Evolutionary conservation across 176 grass and related monocot genomes (phyloP).

Genomic region (Cenchrus americanus): DNA sequence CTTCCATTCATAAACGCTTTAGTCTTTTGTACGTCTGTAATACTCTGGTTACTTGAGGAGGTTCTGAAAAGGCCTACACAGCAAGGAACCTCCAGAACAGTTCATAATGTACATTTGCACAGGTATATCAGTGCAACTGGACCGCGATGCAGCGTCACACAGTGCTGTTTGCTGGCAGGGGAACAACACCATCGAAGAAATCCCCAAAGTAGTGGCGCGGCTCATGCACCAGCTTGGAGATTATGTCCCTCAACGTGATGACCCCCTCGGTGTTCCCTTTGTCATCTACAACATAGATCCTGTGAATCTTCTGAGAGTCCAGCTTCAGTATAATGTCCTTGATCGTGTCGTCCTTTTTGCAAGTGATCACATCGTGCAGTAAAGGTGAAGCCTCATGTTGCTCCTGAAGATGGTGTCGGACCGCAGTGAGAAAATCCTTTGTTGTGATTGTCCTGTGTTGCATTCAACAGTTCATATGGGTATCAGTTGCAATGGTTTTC

Average conservation of each 20-base stretch:
- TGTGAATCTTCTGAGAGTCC: constrained; percentile 80
- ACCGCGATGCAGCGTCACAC: constrained; percentile 42
- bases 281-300: constrained; percentile 76
- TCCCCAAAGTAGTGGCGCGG: constrained; percentile 90
- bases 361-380: constrained; percentile 64
- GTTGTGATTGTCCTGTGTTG: constrained; percentile 76
- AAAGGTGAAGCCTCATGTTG: constrained; percentile 71
- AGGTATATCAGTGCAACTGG: not conserved
- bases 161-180: constrained; percentile 74
- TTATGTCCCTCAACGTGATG: constrained; percentile 93
- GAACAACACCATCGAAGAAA: constrained; percentile 92
- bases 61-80: not conserved
- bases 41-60: not conserved
- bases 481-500: not conserved
- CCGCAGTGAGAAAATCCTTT: constrained; percentile 72
- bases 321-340: constrained; percentile 88
- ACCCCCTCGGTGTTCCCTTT: constrained; percentile 67
- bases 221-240: constrained; percentile 95
- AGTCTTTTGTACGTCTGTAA: not conserved
- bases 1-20: constrained; percentile 26
- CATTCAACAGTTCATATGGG: not conserved
- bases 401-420: constrained; percentile 67
- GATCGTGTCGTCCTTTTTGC: constrained; percentile 60
- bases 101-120: constrained; percentile 35
- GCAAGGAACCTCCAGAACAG: not conserved